These are phyloP conservation scores for Diaporthe aspalathi DNA, from an alignment of 2,329 filamentous ascomycete genomes.

Conservation along the genomic window DNA sequence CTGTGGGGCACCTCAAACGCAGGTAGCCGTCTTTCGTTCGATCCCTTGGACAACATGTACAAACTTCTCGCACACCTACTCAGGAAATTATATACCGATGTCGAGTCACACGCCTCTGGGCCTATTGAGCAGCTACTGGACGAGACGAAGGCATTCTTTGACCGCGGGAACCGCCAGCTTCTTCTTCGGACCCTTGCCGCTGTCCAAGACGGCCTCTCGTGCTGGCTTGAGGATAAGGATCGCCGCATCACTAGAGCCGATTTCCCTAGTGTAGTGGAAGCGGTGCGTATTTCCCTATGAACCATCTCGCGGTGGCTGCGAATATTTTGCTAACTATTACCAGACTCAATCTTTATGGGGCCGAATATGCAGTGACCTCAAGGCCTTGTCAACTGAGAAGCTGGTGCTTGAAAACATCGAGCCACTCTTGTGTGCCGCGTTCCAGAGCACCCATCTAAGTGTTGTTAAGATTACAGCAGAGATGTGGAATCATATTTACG, in stretches of 20 bases:
- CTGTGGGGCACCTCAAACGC: slow-evolving; percentile 70
- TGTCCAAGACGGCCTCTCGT: slow-evolving; percentile 70
- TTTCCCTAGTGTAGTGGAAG: slow-evolving; percentile 53
- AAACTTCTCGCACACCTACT: slow-evolving; percentile 67
- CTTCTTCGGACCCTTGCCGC: slow-evolving; percentile 67
- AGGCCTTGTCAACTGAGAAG: slow-evolving; percentile 51
- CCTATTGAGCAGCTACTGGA: slow-evolving; percentile 60
- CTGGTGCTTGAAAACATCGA: slow-evolving; percentile 66
- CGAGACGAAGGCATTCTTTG: slow-evolving; percentile 64
- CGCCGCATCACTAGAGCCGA: slow-evolving; percentile 55
- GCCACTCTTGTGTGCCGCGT: slow-evolving; percentile 65
- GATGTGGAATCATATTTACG: slow-evolving; percentile 79
- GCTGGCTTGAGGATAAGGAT: slow-evolving; percentile 73
- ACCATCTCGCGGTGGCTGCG: slow-evolving; percentile 14
- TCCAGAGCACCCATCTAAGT: slow-evolving; percentile 66
- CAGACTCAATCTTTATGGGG: slow-evolving; percentile 65
- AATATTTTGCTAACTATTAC: slow-evolving; percentile 44
- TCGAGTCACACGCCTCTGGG: slow-evolving; percentile 47
- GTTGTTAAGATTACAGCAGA: slow-evolving; percentile 63
- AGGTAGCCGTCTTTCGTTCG: slow-evolving; percentile 57
- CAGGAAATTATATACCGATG: slow-evolving; percentile 60
- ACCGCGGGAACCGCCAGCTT: slow-evolving; percentile 60
- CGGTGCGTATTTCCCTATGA: slow-evolving; percentile 53
- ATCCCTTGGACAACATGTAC: slow-evolving; percentile 77
- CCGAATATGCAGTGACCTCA: slow-evolving; percentile 55